Conservation (phyloP, 2,329 filamentous ascomycete genomes). For the Ceratocystis alfenasii region DNA sequence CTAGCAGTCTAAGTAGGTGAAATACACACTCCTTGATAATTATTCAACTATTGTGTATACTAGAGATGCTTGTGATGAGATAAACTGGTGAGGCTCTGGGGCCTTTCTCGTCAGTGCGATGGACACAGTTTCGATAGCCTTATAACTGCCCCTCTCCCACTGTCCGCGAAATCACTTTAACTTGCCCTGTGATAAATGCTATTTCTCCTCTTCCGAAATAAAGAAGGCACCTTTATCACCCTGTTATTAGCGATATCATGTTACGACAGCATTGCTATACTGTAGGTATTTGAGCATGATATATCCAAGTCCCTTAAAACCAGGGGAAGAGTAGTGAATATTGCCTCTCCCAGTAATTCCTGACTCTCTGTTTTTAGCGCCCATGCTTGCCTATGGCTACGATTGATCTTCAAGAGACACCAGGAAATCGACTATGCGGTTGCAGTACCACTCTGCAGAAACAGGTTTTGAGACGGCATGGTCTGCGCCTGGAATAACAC, state of each 20-base stretch:
- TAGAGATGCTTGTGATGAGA: no score
- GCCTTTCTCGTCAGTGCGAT: no score
- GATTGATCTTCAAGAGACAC: conserved; percentile 23
- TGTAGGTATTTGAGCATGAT: background rate
- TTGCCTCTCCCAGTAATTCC: background rate
- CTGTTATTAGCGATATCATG: background rate
- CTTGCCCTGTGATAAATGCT: background rate
- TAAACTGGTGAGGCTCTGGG: no score
- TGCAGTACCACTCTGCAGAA: conserved; percentile 39
- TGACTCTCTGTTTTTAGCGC: background rate
- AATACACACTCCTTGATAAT: no score
- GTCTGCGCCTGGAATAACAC: conserved; percentile 40
- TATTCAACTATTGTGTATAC: no score
- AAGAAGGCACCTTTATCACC: background rate
- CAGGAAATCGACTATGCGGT: conserved; percentile 39
- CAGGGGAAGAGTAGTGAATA: background rate
- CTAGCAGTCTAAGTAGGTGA: no score
- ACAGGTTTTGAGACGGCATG: conserved; percentile 39
- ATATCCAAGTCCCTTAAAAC: background rate
- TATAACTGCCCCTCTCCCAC: no score
- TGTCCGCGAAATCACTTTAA: no score
- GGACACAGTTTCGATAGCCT: no score
- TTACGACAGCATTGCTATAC: background rate
- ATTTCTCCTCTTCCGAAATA: background rate
- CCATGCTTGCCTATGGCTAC: no score